A percentile compares a stretch with the other conserved stretches of the same genome.
phyloP scores from a whole-genome alignment of 768 basidiomycete genomes.

The Tricholoma sp. region DNA sequence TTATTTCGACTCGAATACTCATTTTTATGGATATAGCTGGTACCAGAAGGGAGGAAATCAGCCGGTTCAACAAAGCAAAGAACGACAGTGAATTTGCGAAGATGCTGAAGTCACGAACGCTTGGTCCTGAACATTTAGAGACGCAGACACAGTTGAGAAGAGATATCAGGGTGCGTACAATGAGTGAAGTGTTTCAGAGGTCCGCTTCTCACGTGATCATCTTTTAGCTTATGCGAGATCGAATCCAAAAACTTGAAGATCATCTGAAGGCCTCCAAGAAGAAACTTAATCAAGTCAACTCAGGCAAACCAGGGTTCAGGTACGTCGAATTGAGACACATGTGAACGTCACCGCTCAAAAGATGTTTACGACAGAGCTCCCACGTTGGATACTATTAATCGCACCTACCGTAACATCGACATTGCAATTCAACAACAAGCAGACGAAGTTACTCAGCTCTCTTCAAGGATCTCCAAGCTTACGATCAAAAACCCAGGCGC shows the following conservation, averaged over 20 bases:
- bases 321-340: conserved; percentile 25
- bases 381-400: conserved; percentile 77
- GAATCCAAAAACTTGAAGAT: conserved; percentile 76
- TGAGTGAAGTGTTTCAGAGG: not conserved
- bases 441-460: conserved; percentile 46
- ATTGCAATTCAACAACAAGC: conserved; percentile 60
- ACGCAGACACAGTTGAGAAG: conserved; percentile 74
- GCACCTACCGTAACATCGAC: conserved; percentile 84
- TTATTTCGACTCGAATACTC: not conserved
- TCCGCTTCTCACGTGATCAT: not conserved
- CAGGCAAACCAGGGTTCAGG: conserved; percentile 62
- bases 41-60: conserved; percentile 79
- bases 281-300: conserved; percentile 54
- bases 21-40: conserved; percentile 43
- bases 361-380: conserved; percentile 53
- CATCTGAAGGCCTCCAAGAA: conserved; percentile 67
- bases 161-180: conserved; percentile 55
- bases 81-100: conserved; percentile 76
- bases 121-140: conserved; percentile 88
- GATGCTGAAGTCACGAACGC: conserved; percentile 64
- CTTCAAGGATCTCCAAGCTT: conserved; percentile 48
- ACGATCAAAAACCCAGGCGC: conserved; percentile 26
- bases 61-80: conserved; percentile 72
- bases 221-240: conserved; percentile 58
- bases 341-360: not conserved